Conservation (phyloP, 306 rosid genomes). For the Leucaena leucocephala region DNA sequence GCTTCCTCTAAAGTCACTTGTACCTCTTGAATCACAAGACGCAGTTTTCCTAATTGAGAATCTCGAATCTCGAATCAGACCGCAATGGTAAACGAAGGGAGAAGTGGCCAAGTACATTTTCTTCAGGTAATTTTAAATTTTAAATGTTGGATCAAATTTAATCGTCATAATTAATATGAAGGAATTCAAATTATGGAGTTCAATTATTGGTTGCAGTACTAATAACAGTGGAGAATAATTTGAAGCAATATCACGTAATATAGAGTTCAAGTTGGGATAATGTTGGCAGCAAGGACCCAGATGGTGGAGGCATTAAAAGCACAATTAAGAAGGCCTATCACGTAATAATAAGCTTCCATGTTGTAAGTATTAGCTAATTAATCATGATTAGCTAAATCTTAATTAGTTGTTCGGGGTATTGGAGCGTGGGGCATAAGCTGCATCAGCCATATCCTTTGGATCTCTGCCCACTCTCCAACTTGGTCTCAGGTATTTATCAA, state of each 20-base stretch:
- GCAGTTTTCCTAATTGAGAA: neutral
- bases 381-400: neutral
- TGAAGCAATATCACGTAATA: no score
- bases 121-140: no score
- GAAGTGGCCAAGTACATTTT: neutral
- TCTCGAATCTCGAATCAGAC: no score
- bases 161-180: neutral
- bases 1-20: no score
- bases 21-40: no score
- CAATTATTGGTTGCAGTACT: neutral
- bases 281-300: constrained; percentile 31
- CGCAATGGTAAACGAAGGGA: neutral
- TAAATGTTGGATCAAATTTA: neutral
- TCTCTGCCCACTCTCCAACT: neutral
- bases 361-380: neutral
- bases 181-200: neutral
- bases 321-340: neutral
- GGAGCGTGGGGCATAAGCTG: no score
- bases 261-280: neutral
- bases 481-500: neutral
- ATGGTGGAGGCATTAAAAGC: constrained; percentile 13
- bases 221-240: neutral
- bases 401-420: neutral
- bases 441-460: no score
- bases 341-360: neutral